Conservation (phyloP, 208 protist genomes). For the Acanthamoeba sp. region DNA sequence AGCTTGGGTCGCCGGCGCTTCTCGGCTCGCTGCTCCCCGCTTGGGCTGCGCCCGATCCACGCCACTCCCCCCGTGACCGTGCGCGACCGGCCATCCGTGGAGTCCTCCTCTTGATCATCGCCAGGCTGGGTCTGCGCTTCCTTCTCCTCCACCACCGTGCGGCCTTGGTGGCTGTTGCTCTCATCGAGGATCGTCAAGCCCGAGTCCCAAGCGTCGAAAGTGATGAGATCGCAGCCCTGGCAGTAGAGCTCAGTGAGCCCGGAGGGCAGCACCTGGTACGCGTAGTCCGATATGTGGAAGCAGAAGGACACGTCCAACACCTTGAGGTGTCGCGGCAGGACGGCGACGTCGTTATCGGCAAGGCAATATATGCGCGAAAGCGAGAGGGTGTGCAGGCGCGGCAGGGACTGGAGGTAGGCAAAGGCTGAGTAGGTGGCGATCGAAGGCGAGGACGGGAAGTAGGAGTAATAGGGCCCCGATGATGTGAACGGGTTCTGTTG, state of each 20-base stretch:
- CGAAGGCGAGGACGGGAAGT: not conserved
- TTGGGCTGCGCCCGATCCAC: not conserved
- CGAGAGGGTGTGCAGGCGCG: conserved; percentile 33
- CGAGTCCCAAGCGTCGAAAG: not conserved
- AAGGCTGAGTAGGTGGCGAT: conserved; percentile 26
- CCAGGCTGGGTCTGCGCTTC: not conserved
- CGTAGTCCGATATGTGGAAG: conserved; percentile 30
- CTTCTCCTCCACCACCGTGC: not conserved
- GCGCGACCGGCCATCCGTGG: too few relatives aligned
- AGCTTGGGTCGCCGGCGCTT: not conserved
- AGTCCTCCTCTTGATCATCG: not conserved
- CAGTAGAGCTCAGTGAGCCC: conserved; percentile 9
- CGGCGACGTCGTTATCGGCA: not conserved
- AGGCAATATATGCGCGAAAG: conserved; percentile 7
- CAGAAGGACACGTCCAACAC: conserved; percentile 39
- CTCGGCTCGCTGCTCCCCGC: not conserved
- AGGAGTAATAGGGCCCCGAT: conserved; percentile 34
- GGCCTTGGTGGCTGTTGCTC: not conserved
- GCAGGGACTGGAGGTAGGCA: not conserved
- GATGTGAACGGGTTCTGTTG: conserved; percentile 47
- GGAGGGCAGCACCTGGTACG: not conserved
- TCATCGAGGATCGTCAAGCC: not conserved
- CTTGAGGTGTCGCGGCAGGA: not conserved
- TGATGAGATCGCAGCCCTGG: conserved; percentile 41
- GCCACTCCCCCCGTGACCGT: not conserved